These are phyloP conservation scores for Myxozyma neglecta DNA, from an alignment of 805 yeast species.

Conservation along the genomic window DNA sequence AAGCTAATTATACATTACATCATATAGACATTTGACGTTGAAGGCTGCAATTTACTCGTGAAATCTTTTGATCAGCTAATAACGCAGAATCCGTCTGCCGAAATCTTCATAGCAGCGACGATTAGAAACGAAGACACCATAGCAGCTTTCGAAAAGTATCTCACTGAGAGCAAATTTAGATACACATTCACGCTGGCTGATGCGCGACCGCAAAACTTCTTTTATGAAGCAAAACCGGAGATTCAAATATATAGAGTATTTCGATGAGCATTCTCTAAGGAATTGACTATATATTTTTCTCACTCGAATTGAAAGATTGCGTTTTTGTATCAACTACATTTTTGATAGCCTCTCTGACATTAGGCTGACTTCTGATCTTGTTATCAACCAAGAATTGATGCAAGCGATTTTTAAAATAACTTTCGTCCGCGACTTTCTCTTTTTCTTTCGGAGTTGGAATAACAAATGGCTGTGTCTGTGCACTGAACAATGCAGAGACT, in stretches of 20 bases:
- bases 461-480: constrained; percentile 20
- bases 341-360: constrained; percentile 12
- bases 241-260: constrained; percentile 18
- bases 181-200: constrained; percentile 7
- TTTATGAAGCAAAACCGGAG: constrained; percentile 9
- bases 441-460: constrained; percentile 15
- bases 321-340: neutral
- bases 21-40: constrained; percentile 64
- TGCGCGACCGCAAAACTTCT: constrained; percentile 8
- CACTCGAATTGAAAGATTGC: neutral
- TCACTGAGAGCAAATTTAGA: constrained; percentile 35
- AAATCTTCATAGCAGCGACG: constrained; percentile 65
- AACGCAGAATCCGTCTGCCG: constrained; percentile 25
- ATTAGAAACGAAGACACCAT: constrained; percentile 61
- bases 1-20: neutral
- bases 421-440: constrained; percentile 1
- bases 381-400: constrained; percentile 22
- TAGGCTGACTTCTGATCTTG: constrained; percentile 9
- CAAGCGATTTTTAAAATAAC: constrained; percentile 28
- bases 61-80: constrained; percentile 31
- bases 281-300: neutral
- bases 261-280: neutral
- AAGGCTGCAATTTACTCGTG: constrained; percentile 56
- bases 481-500: neutral
- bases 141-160: constrained; percentile 44